These are phyloP conservation scores for Chrysoporthe cubensis DNA, from an alignment of 2,329 filamentous ascomycete genomes.

Conservation along the genomic window DNA sequence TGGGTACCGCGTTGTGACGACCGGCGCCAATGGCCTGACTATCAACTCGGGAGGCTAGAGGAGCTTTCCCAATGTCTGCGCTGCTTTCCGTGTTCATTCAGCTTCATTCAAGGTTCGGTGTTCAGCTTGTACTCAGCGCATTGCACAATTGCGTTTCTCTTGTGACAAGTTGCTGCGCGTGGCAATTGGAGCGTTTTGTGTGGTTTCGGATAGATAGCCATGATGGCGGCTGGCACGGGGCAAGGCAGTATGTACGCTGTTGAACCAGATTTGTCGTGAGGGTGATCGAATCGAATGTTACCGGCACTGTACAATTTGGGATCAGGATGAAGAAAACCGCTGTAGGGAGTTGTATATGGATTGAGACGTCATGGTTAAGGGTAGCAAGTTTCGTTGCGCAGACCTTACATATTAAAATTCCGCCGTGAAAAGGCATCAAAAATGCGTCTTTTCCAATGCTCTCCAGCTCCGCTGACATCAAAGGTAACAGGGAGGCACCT, in stretches of 20 bases:
- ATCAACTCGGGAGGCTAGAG: slow-evolving; percentile 11
- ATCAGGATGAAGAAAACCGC: neutral
- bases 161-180: no score
- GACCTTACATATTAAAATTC: neutral
- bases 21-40: slow-evolving; percentile 58
- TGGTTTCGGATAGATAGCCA: neutral
- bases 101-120: neutral
- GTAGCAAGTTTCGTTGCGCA: neutral
- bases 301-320: neutral
- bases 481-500: no score
- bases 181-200: no score
- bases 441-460: neutral
- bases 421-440: neutral
- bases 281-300: neutral
- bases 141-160: no score
- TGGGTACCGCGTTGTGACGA: slow-evolving; percentile 79
- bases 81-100: neutral
- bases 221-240: neutral
- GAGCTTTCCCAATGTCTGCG: neutral
- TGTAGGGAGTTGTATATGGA: neutral
- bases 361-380: neutral
- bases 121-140: no score
- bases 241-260: neutral
- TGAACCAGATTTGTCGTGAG: neutral
- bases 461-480: neutral